These are phyloP conservation scores for Paulownia fortunei DNA, from an alignment of 257 asterid genomes.

Conservation along the genomic window DNA sequence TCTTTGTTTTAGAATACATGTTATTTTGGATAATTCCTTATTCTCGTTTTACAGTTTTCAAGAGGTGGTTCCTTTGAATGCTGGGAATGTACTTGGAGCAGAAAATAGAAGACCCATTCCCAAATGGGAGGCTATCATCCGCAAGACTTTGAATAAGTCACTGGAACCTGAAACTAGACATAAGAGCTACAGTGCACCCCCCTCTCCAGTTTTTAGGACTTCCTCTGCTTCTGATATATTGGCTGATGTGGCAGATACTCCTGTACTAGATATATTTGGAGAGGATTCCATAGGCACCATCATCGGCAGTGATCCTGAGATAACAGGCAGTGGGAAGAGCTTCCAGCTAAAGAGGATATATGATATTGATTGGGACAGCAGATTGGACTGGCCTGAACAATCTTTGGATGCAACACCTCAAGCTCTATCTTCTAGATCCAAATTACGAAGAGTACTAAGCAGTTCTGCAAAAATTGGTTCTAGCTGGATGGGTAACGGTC, in stretches of 20 bases:
- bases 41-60: conserved; percentile 65
- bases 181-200: conserved; percentile 89
- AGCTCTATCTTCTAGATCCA: conserved; percentile 50
- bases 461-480: conserved; percentile 64
- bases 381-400: conserved; percentile 89
- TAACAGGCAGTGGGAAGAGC: conserved; percentile 27
- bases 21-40: not conserved
- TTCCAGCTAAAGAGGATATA: conserved; percentile 40
- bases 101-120: conserved; percentile 77
- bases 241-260: conserved; percentile 54
- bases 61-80: conserved; percentile 92
- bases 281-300: conserved; percentile 35
- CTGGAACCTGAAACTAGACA: conserved; percentile 53
- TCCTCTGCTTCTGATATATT: conserved; percentile 78
- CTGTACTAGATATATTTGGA: conserved; percentile 43
- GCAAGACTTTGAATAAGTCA: conserved; percentile 68
- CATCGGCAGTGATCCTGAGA: conserved; percentile 26
- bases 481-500: conserved; percentile 32
- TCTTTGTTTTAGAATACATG: not conserved
- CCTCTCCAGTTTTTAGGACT: conserved; percentile 81
- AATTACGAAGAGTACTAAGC: conserved; percentile 68
- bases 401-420: conserved; percentile 70
- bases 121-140: conserved; percentile 85
- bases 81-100: conserved; percentile 92
- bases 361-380: conserved; percentile 39